Percentiles rank a stretch among this genome's conserved stretches.
phyloP scores from a whole-genome alignment of 345 rosid genomes.

The Gynandropsis gynandra region DNA sequence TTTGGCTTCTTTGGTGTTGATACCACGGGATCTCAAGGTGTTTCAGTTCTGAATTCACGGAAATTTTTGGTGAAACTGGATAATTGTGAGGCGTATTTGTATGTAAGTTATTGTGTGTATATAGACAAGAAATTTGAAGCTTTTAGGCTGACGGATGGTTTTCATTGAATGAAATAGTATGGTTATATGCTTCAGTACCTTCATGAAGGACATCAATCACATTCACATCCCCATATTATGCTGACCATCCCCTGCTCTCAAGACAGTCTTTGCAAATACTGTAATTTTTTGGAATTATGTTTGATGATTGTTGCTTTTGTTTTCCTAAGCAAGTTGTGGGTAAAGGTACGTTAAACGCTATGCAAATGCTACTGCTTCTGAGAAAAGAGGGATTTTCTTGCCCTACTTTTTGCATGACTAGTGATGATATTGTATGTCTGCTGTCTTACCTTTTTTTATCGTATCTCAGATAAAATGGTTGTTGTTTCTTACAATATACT shows the following conservation, averaged over 20 bases:
- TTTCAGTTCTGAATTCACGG: neutral
- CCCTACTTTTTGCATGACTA: neutral
- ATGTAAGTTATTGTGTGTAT: no score
- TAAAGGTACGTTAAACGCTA: neutral
- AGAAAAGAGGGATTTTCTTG: neutral
- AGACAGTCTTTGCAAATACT: neutral
- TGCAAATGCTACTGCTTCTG: neutral
- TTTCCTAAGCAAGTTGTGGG: neutral
- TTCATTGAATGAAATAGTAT: no score
- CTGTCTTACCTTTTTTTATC: slow-evolving; percentile 6
- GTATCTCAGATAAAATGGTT: slow-evolving; percentile 43
- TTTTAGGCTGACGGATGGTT: no score
- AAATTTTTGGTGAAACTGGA: neutral
- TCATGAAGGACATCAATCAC: neutral
- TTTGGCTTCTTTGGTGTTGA: neutral
- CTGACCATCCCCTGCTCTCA: no score
- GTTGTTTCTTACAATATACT: slow-evolving; percentile 68
- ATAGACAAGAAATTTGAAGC: no score
- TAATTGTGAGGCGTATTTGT: neutral
- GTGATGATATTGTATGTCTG: neutral
- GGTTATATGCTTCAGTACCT: neutral
- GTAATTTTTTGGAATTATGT: neutral
- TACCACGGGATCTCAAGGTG: neutral
- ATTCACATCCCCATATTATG: neutral
- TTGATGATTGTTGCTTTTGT: neutral